Evolutionary conservation across 2,329 filamentous ascomycete species (phyloP), one percentile per base, ranked within the genome.

Genomic region (Diaporthe caulivora): DNA sequence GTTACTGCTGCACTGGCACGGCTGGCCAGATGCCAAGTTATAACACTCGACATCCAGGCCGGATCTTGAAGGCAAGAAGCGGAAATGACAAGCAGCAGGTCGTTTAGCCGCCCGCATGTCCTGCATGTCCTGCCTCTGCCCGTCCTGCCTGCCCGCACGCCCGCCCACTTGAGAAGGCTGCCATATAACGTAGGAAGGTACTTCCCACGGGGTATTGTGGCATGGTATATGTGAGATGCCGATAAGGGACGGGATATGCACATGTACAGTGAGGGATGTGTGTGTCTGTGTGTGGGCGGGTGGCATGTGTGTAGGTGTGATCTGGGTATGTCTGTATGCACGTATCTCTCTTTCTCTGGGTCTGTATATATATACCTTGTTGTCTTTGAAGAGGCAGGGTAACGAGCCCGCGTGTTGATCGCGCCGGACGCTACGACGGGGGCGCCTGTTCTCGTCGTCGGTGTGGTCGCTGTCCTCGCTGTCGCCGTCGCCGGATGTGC

Each of bases 351-450:
- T 42, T 24, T 70, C 18, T 55, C 26, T 49, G 5, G 37, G 42
- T 70, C n/a, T n/a, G 21, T 47, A 29, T 49, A 47, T 71, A 71
- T 71, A 42, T 71, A 71, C 69, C 69, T 71, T 62, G 44, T 42
- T 62, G 55, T 42, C 44, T 62, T 71, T 21, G 58, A 26, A 11
- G 72, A 72, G n/a, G 70, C 57, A 69, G 70, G 53, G 57, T n/a
- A 67, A 29, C 62, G 44, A 34, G 51, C 26, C 49, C 49, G 34
- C 18, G 49, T 67, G 37, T 54, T 54, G 58, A 47, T 57, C n/a
- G 70, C 37, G 70, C 47, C 70, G 53, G 70, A 34, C 6, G 60
- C 31, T 51, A 55, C 54, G 26, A 31, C 34, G 17, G 69, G 54
- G 13, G 44, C 54, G 51, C 64, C 57, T 60, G 54, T 42, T 62